Percentiles rank a stretch among this genome's conserved stretches.
These are phyloP conservation scores for Citrus trifoliata DNA, from an alignment of 345 rosid genomes.

Conservation along the genomic window DNA sequence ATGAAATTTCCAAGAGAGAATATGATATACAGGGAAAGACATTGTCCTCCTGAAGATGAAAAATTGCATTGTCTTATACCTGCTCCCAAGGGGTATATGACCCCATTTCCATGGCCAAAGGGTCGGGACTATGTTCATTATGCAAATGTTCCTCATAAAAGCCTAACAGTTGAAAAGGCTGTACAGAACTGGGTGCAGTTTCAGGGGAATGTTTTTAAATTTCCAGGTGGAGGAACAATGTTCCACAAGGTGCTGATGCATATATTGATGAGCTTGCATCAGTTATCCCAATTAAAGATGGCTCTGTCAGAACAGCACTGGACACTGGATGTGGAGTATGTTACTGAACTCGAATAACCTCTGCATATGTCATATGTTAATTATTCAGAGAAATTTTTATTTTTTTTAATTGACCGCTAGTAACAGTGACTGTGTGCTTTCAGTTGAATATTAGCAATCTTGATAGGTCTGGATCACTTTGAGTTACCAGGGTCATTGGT, in stretches of 20 bases:
- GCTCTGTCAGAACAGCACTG: conserved; percentile 85
- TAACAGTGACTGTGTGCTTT: background rate
- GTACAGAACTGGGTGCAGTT: conserved; percentile 91
- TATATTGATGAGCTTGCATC: conserved; percentile 86
- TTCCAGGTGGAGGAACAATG: conserved; percentile 99
- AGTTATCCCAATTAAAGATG: conserved; percentile 86
- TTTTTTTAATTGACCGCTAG: background rate
- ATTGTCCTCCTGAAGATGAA: conserved; percentile 81
- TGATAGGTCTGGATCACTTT: background rate
- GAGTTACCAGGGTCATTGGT: background rate
- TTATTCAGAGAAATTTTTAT: background rate
- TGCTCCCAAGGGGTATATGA: conserved; percentile 83
- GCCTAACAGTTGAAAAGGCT: conserved; percentile 86
- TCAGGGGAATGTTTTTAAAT: conserved; percentile 85
- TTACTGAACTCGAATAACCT: conserved; percentile 3
- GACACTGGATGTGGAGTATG: conserved; percentile 98
- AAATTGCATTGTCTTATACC: conserved; percentile 85
- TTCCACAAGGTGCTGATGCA: conserved; percentile 97
- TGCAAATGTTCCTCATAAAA: conserved; percentile 91
- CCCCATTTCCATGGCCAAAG: conserved; percentile 97
- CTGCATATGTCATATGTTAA: background rate
- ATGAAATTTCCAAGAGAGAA: conserved; percentile 91
- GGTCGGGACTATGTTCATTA: conserved; percentile 87
- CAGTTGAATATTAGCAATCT: background rate
- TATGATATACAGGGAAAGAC: conserved; percentile 94